phyloP scores from a whole-genome alignment of 2,329 filamentous ascomycete genomes.

The Penicillium sp. region DNA sequence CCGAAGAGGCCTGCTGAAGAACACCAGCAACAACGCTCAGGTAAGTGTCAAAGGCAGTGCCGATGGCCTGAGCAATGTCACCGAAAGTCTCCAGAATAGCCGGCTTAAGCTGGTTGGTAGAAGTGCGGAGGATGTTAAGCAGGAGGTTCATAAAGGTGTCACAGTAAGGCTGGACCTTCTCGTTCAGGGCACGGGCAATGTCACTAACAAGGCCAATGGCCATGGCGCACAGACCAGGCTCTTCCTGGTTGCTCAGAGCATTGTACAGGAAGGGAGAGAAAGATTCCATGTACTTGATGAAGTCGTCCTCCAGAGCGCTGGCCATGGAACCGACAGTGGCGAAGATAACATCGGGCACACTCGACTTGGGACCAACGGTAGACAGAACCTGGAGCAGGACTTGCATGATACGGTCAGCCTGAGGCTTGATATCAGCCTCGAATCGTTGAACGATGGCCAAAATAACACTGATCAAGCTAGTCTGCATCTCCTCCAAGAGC shows the following conservation, averaged over 20 bases:
- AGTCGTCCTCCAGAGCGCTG: conserved; percentile 87
- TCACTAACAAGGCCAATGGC: conserved; percentile 97
- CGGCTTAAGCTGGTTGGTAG: conserved; percentile 93
- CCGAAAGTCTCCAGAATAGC: conserved; percentile 97
- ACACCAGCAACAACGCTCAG: conserved; percentile 89
- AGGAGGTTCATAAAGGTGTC: conserved; percentile 98
- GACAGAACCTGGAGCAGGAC: conserved; percentile 77
- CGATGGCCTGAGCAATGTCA: conserved; percentile 93
- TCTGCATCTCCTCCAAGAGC: conserved; percentile 96
- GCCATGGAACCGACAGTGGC: conserved; percentile 89
- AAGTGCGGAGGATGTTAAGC: conserved; percentile 77
- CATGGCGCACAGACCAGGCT: conserved; percentile 91
- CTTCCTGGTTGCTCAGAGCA: conserved; percentile 91
- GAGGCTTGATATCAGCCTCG: conserved; percentile 85
- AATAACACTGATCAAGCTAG: conserved; percentile 85
- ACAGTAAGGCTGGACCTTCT: conserved; percentile 90
- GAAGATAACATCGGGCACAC: conserved; percentile 91
- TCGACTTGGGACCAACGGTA: conserved; percentile 79
- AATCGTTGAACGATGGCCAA: conserved; percentile 88
- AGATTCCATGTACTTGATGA: conserved; percentile 95
- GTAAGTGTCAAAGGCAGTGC: conserved; percentile 88
- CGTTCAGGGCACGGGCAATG: conserved; percentile 86
- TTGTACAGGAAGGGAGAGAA: conserved; percentile 93
- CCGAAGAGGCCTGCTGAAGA: conserved; percentile 84
- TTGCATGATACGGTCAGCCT: conserved; percentile 92